Evolutionary conservation across 2,329 filamentous ascomycete species (phyloP).

Genomic region (Didymella keratinophila): DNA sequence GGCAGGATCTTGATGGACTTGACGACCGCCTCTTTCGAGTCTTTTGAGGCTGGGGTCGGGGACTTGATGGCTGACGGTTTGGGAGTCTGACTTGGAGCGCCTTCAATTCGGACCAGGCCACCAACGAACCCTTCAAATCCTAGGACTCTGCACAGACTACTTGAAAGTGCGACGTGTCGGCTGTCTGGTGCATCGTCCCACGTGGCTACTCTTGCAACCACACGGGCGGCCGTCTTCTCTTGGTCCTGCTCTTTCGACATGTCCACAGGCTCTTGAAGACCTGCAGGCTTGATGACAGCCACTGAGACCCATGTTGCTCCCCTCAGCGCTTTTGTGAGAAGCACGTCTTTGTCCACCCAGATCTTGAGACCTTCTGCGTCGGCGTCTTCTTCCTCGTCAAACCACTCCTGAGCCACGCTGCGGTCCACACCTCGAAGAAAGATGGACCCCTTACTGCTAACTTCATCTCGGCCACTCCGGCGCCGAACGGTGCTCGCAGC

Average conservation of each 20-base stretch:
- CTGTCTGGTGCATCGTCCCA: conserved; percentile 91
- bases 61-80: conserved; percentile 62
- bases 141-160: conserved; percentile 76
- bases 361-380: conserved; percentile 69
- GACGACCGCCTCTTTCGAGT: conserved; percentile 58
- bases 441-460: conserved; percentile 68
- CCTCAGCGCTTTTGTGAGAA: conserved; percentile 74
- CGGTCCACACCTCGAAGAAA: conserved; percentile 84
- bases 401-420: conserved; percentile 74
- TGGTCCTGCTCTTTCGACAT: conserved; percentile 73
- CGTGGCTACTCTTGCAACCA: conserved; percentile 76
- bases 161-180: conserved; percentile 80
- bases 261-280: conserved; percentile 74
- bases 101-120: conserved; percentile 85
- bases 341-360: conserved; percentile 83
- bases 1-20: conserved; percentile 80
- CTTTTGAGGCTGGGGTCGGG: conserved; percentile 41
- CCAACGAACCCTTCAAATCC: conserved; percentile 78
- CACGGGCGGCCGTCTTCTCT: conserved; percentile 66
- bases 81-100: conserved; percentile 75
- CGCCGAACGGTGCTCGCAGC: conserved; percentile 73
- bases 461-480: conserved; percentile 67
- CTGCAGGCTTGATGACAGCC: conserved; percentile 85
- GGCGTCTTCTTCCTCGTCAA: conserved; percentile 68
- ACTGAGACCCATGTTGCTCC: conserved; percentile 80